Percentiles rank a stretch among this genome's conserved stretches.
Evolutionary conservation across 257 asterid genomes (phyloP).

Genomic region (Gynochthodes officinalis): DNA sequence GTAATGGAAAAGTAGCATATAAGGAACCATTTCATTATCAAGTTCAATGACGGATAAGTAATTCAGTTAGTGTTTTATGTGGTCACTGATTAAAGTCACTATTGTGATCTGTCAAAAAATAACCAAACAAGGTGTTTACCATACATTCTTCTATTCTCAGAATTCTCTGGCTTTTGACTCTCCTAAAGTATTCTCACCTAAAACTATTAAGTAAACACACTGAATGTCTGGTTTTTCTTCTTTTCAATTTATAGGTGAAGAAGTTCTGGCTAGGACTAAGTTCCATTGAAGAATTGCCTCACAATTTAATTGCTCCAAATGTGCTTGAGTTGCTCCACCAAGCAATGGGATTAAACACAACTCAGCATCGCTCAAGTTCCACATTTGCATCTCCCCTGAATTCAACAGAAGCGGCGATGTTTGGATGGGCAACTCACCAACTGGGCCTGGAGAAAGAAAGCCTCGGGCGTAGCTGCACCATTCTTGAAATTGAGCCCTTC

Average conservation of each 20-base stretch:
- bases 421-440: slow-evolving; percentile 20
- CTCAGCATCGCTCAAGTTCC: slow-evolving; percentile 19
- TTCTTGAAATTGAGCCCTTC: slow-evolving; percentile 28
- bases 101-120: too few species aligned
- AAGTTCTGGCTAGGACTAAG: slow-evolving; percentile 23
- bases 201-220: too few species aligned
- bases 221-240: not conserved
- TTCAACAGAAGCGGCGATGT: slow-evolving; percentile 24
- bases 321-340: slow-evolving; percentile 27
- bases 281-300: slow-evolving; percentile 22
- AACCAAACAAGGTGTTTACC: too few species aligned
- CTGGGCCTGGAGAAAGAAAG: slow-evolving; percentile 22
- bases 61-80: too few species aligned
- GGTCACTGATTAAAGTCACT: too few species aligned
- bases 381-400: slow-evolving; percentile 7
- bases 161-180: too few species aligned
- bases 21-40: too few species aligned
- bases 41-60: too few species aligned
- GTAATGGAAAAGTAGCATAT: too few species aligned
- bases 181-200: too few species aligned
- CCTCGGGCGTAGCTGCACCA: slow-evolving; percentile 11
- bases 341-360: slow-evolving; percentile 28
- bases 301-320: slow-evolving; percentile 12
- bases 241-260: slow-evolving; percentile 9
- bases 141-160: not conserved